Evolutionary conservation across 768 basidiomycete species (phyloP).

Genomic region (Tubosaeta brunneosetosa): DNA sequence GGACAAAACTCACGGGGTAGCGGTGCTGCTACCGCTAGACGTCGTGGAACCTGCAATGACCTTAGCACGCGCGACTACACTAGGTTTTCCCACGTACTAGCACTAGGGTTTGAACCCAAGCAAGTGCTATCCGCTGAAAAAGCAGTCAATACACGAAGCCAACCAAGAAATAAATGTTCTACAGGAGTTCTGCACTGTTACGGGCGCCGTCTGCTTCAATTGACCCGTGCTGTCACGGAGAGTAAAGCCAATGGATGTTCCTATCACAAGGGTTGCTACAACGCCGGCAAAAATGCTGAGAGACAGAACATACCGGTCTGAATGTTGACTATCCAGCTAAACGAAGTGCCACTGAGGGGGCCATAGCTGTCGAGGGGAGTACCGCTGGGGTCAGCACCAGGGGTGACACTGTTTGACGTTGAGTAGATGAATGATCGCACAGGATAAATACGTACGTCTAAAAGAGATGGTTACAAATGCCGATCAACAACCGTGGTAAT

Average conservation of each 20-base stretch:
- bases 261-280: conserved; percentile 23
- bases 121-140: conserved; percentile 35
- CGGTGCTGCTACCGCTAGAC: not conserved
- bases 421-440: not conserved
- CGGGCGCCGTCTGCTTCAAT: conserved; percentile 44
- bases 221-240: conserved; percentile 59
- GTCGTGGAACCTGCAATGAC: conserved; percentile 14
- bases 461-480: not conserved
- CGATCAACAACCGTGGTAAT: not conserved
- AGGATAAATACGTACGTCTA: conserved; percentile 34
- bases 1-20: conserved; percentile 17
- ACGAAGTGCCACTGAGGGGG: conserved; percentile 32
- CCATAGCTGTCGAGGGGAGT: conserved; percentile 45
- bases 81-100: conserved; percentile 18
- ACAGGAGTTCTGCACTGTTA: conserved; percentile 50
- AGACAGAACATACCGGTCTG: conserved; percentile 33
- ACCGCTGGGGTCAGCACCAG: conserved; percentile 43
- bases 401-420: conserved; percentile 43
- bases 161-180: conserved; percentile 23
- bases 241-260: conserved; percentile 50
- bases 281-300: not conserved
- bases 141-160: conserved; percentile 8
- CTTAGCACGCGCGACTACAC: conserved; percentile 11
- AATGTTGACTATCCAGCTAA: conserved; percentile 56
- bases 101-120: conserved; percentile 15